Base-by-base conservation (phyloP, 768 basidiomycete genomes). In the Suillus placidus region DNA sequence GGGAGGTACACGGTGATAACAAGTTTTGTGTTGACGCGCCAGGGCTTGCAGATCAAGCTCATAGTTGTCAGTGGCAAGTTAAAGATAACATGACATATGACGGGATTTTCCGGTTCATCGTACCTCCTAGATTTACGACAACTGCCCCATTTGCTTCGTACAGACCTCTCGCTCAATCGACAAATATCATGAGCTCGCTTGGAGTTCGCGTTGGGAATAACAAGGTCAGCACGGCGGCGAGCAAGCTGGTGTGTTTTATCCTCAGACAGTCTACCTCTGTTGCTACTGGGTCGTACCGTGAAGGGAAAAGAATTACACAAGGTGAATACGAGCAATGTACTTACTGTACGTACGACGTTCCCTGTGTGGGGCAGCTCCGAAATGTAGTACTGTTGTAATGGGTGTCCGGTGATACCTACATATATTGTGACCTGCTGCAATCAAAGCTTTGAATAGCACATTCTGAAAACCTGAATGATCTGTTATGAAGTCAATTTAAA, bases 11-110 rank as follows among this genome's bases (percentile, higher is more conserved):
- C n/a, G 71, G 71, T 12, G 71, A 72, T 20, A 71, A 60, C 2
- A 47, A 54, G 2, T 71, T 71, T 26, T 10, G 38, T 55, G 10
- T 18, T 72, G 34, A 63, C 63, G 34, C 69, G 69, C 54, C 61
- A 40, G 20, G 71, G 71, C 10, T 64, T 72, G 35, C 64, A 55
- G 52, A 30, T 72, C 58, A 60, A 43, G 16, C 60, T 72, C 3
- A 65, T 64, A 60, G 57, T 72, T 23, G 58, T 52, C 26, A 62
- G 60, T n/a, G 64, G 72, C 16, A 55, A 66, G 9, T 37, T 57
- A 20, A 0, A 61, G 35, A 26, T 37, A 57, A 9, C 56, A 10
- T 14, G 49, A 38, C 16, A 9, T 37, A 10, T 14, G 49, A 38
- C 16, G 49, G 60, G 13, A 55, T 61, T 2, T 40, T 40, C 8